These are phyloP conservation scores for Cynara cardunculus DNA, from an alignment of 129 eudicot species.

Conservation along the genomic window DNA sequence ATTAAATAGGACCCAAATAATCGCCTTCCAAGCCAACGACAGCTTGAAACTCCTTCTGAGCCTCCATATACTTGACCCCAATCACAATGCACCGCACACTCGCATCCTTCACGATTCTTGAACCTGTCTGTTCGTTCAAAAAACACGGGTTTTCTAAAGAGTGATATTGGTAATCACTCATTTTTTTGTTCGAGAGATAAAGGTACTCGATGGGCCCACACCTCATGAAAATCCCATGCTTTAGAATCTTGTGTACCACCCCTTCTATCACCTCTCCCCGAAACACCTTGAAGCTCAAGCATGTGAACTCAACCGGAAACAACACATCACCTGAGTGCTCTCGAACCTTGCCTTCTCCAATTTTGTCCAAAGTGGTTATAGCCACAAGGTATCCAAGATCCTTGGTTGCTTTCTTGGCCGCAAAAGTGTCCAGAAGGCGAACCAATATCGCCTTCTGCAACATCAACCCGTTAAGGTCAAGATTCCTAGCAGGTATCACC, in stretches of 20 bases:
- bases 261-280: slow-evolving; percentile 61
- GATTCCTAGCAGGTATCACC: slow-evolving; percentile 54
- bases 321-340: slow-evolving; percentile 59
- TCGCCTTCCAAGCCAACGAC: slow-evolving; percentile 63
- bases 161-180: slow-evolving; percentile 51
- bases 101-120: slow-evolving; percentile 56
- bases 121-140: slow-evolving; percentile 37
- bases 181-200: slow-evolving; percentile 47
- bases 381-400: slow-evolving; percentile 61
- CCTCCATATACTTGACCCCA: slow-evolving; percentile 56
- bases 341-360: slow-evolving; percentile 70
- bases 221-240: slow-evolving; percentile 62
- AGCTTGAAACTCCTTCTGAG: slow-evolving; percentile 59
- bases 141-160: slow-evolving; percentile 53
- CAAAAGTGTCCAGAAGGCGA: slow-evolving; percentile 54
- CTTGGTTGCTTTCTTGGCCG: slow-evolving; percentile 60
- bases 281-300: slow-evolving; percentile 64
- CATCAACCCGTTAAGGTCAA: slow-evolving; percentile 57
- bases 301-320: slow-evolving; percentile 58
- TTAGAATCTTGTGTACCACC: slow-evolving; percentile 49
- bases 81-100: slow-evolving; percentile 47
- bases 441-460: slow-evolving; percentile 59
- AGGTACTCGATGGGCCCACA: slow-evolving; percentile 70
- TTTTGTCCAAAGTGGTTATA: slow-evolving; percentile 53
- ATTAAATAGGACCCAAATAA: slow-evolving; percentile 50